These are phyloP conservation scores for Kazachstania africana DNA, from an alignment of 805 yeast genomes.

Conservation along the genomic window DNA sequence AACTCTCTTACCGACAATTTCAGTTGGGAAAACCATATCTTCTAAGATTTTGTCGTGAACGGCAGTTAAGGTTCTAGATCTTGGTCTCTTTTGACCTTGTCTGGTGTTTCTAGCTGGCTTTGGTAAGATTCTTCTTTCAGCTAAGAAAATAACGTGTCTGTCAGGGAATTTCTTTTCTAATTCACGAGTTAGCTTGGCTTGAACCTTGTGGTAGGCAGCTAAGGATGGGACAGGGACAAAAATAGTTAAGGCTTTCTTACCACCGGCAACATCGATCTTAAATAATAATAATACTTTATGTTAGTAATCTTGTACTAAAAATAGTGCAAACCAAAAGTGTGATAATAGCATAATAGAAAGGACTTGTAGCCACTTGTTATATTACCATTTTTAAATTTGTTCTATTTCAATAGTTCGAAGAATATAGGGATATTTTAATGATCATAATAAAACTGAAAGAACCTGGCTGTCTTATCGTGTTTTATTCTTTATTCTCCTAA, in stretches of 20 bases:
- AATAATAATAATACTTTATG: slow-evolving; percentile 3
- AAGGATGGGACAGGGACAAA: slow-evolving; percentile 96
- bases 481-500: too few species aligned
- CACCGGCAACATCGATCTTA: slow-evolving; percentile 87
- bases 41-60: slow-evolving; percentile 98
- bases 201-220: slow-evolving; percentile 91
- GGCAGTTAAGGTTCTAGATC: slow-evolving; percentile 97
- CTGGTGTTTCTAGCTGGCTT: slow-evolving; percentile 94
- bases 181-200: slow-evolving; percentile 95
- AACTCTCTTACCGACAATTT: slow-evolving; percentile 97
- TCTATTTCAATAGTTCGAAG: too few species aligned
- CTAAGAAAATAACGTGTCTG: slow-evolving; percentile 97
- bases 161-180: slow-evolving; percentile 99
- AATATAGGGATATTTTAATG: too few species aligned
- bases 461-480: too few species aligned
- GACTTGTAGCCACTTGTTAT: too few species aligned
- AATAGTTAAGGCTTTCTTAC: slow-evolving; percentile 96
- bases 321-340: too few species aligned
- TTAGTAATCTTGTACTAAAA: slow-evolving; percentile 6
- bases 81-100: slow-evolving; percentile 97
- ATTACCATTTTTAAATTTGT: too few species aligned
- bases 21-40: slow-evolving; percentile 99
- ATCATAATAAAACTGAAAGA: too few species aligned
- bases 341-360: too few species aligned
- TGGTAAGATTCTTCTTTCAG: slow-evolving; percentile 99